These are phyloP conservation scores for Chlorella ohadii DNA, from an alignment of 139 green algal species.

Conservation along the genomic window DNA sequence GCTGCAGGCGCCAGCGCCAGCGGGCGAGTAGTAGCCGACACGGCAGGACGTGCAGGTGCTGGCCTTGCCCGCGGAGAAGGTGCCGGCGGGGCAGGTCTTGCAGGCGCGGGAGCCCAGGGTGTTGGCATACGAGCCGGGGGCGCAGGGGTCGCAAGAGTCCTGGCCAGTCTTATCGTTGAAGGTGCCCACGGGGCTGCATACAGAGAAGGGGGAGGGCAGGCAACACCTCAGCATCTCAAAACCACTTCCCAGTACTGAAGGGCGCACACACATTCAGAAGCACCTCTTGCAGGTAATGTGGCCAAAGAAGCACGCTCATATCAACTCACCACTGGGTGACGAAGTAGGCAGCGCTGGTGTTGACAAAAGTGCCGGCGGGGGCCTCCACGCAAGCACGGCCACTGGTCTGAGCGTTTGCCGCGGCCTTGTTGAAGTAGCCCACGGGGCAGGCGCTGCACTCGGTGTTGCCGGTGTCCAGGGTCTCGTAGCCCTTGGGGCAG, in stretches of 20 bases:
- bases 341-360: background rate
- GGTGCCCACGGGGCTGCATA: no score
- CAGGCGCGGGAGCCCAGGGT: background rate
- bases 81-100: constrained; percentile 4
- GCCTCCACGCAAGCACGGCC: background rate
- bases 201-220: no score
- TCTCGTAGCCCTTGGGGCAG: no score
- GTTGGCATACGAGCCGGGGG: background rate
- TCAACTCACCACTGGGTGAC: background rate
- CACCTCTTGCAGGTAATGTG: no score
- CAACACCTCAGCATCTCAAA: no score
- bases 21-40: background rate
- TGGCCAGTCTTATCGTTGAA: background rate
- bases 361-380: background rate
- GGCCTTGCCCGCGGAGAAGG: background rate
- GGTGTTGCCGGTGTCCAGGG: background rate
- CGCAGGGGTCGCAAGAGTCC: background rate
- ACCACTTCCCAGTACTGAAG: no score
- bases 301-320: no score
- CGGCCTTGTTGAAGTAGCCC: background rate
- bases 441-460: background rate
- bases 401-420: no score
- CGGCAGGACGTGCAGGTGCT: background rate
- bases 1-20: background rate
- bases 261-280: no score